Base-by-base conservation (phyloP, 139 green algal species). In the Closterium sp. region DNA sequence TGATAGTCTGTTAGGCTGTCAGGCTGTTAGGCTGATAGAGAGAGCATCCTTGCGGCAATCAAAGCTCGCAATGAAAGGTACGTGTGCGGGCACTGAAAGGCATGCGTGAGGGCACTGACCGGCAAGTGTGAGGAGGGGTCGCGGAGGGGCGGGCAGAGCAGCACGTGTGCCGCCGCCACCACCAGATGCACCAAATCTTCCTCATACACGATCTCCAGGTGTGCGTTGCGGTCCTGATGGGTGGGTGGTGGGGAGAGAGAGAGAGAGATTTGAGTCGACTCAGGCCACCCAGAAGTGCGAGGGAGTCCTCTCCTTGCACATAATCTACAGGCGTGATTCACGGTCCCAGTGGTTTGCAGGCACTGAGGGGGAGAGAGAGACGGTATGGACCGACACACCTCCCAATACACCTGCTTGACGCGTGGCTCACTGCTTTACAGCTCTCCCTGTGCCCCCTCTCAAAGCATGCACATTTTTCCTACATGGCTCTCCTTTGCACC, bases 131-230 rank as follows among this genome's bases (percentile, higher is more conserved):
- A 31, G 42, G 86, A 70, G 13, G 90, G 90, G 79, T 92, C 90
- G 1, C n/a, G 10, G 38, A 89, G 32, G 11, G 86, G 21, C 28
- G 90, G 90, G 28, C 90, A 92, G 27, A 92, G 45, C 11, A 92
- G 90, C 27, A 92, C 50, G 28, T 92, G 45, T 6, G 90, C 91
- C 50, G 79, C 90, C 28, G 90, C 90, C n/a, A 92, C 30, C 1
- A 86, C 10, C 32, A 38, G 32, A 7, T 92, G 90, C 1, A 85
- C 90, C 29, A 92, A 30, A 7, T 11, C 19, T 1, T 92, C 90
- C 38, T 91, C 84, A 6, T 91, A 92, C 32, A 73, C 32, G 31
- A 92, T 91, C 38, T 86, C 84, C 24, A 91, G 6, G 17, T 17
- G 32, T 21, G 86, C 84, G 34, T 91, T 91, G 31, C 28, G 45